phyloP scores from a whole-genome alignment of 164 flowering plant species.

The Umbellularia californica region DNA sequence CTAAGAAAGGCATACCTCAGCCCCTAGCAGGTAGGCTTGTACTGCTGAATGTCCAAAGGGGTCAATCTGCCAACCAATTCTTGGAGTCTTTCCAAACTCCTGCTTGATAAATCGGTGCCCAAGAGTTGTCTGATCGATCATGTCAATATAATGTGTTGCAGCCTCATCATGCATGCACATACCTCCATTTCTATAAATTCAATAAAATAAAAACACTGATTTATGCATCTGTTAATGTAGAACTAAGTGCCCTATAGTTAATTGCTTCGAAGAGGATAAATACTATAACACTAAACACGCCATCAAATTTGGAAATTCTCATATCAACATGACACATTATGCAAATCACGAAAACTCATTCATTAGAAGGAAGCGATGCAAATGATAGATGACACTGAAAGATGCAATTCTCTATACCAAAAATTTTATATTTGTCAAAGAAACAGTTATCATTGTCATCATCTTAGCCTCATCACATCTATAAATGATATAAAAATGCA shows the following conservation, averaged over 20 bases:
- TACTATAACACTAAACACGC: neutral
- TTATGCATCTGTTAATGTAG: neutral
- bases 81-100: conserved; percentile 54
- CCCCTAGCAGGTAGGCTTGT: conserved; percentile 85
- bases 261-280: neutral
- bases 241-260: neutral
- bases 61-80: conserved; percentile 92
- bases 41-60: conserved; percentile 92
- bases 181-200: conserved; percentile 64
- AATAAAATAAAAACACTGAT: conserved; percentile 1
- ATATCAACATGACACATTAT: too few relatives aligned
- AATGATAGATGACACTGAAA: neutral
- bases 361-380: neutral
- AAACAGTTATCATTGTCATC: too few relatives aligned
- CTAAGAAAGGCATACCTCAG: conserved; percentile 48
- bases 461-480: too few relatives aligned
- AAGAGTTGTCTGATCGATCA: conserved; percentile 84
- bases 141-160: conserved; percentile 69
- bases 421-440: too few relatives aligned
- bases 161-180: conserved; percentile 95
- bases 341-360: too few relatives aligned
- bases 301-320: neutral
- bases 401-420: neutral
- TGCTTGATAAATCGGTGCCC: conserved; percentile 65
- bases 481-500: too few relatives aligned